These are phyloP conservation scores for Tuber umbilicatum DNA, from an alignment of 495 filamentous ascomycete genomes.

Conservation along the genomic window DNA sequence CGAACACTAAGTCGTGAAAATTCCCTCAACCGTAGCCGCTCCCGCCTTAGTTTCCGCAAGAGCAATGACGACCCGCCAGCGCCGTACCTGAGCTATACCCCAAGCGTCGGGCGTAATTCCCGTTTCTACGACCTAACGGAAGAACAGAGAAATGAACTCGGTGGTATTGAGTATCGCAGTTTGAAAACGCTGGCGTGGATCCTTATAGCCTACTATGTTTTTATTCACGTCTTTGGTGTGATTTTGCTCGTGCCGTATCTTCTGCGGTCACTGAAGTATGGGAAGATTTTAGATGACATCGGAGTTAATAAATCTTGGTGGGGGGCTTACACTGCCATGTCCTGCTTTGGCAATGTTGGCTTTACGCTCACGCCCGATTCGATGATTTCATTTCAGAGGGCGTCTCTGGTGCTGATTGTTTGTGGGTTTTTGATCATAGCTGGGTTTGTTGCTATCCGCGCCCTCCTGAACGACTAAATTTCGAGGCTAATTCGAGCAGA, in stretches of 20 bases:
- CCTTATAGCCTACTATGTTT: constrained; percentile 67
- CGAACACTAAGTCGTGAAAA: neutral
- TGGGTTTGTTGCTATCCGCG: constrained; percentile 39
- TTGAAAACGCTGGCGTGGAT: constrained; percentile 77
- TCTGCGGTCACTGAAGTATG: constrained; percentile 52
- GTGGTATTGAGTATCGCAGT: constrained; percentile 88
- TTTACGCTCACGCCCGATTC: constrained; percentile 86
- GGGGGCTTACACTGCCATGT: constrained; percentile 77
- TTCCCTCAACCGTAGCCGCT: neutral
- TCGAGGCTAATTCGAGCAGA: constrained; percentile 39
- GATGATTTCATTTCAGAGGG: constrained; percentile 76
- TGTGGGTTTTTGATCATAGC: constrained; percentile 78
- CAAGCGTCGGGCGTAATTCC: constrained; percentile 84
- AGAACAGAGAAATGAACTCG: constrained; percentile 85
- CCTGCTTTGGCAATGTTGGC: constrained; percentile 80
- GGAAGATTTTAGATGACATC: constrained; percentile 52
- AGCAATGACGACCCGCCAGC: neutral
- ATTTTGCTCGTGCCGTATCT: constrained; percentile 75
- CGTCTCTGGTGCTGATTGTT: constrained; percentile 65
- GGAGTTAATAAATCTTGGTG: constrained; percentile 72
- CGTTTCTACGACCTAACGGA: constrained; percentile 78
- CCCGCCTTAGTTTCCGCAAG: neutral
- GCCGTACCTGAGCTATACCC: constrained; percentile 88
- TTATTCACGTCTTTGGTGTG: constrained; percentile 68
- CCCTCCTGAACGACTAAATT: neutral